Conservation (phyloP, 257 asterid species). For the Apocynum venetum region DNA sequence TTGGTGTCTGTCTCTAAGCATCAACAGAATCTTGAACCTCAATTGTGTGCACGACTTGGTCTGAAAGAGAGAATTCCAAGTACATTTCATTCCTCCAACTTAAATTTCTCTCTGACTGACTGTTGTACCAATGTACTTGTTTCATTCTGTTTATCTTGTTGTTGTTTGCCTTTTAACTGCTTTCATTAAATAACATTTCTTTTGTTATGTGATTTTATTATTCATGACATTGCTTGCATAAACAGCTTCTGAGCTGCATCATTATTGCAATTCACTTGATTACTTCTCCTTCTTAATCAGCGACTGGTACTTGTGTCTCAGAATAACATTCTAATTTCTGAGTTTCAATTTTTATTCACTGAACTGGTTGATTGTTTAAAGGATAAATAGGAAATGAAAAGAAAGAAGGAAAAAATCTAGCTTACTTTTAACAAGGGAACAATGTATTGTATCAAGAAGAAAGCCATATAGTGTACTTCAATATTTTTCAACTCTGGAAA, state of each 20-base stretch:
- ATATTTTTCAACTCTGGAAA: not conserved
- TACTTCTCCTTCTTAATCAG: not conserved
- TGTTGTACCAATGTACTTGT: not conserved
- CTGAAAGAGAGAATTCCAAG: conserved; percentile 21
- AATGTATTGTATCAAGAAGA: not conserved
- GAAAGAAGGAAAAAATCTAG: not conserved
- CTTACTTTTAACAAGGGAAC: not conserved
- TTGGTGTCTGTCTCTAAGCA: conserved; percentile 29
- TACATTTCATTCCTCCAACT: not conserved
- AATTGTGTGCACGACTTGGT: conserved; percentile 24
- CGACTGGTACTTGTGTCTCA: not conserved
- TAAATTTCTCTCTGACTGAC: not conserved
- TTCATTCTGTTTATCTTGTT: not conserved
- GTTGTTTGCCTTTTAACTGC: not conserved
- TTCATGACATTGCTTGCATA: not conserved
- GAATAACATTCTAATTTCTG: not conserved
- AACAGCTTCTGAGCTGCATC: too few species aligned
- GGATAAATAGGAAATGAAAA: not conserved
- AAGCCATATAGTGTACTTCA: not conserved
- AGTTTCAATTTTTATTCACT: not conserved
- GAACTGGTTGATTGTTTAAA: not conserved
- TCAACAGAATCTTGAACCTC: conserved; percentile 18
- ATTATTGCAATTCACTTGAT: not conserved
- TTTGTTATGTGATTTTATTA: not conserved
- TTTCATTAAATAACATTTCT: not conserved